A percentile compares a stretch with the other conserved stretches of the same genome.
Evolutionary conservation across 2,329 filamentous ascomycete genomes (phyloP).

Genomic region (Trichoderma simmonsii): DNA sequence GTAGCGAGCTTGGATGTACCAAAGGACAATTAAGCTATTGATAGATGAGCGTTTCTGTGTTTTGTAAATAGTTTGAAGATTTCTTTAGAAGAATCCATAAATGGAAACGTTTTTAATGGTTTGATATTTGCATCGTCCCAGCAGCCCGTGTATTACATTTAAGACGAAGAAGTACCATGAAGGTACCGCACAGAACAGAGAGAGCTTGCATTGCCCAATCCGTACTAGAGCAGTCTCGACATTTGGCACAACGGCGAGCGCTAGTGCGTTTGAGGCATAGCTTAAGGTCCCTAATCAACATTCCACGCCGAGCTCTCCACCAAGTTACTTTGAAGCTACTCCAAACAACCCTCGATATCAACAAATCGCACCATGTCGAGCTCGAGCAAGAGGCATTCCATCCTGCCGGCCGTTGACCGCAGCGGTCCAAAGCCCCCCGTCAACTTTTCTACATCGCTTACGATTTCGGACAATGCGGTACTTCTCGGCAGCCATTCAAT

Average conservation of each 20-base stretch:
- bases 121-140: not conserved
- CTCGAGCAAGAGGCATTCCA: conserved; percentile 54
- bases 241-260: not conserved
- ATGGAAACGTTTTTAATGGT: not conserved
- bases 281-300: not conserved
- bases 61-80: not conserved
- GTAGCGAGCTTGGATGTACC: conserved; percentile 54
- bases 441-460: conserved; percentile 57
- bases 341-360: not conserved
- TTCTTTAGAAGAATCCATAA: not conserved
- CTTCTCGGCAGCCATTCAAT: conserved; percentile 73
- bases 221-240: not conserved
- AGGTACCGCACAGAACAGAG: not conserved
- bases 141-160: not conserved
- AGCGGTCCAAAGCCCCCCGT: conserved; percentile 59
- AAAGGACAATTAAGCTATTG: not conserved
- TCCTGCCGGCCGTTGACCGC: conserved; percentile 50
- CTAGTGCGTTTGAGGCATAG: not conserved
- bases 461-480: conserved; percentile 60
- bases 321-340: not conserved
- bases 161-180: not conserved
- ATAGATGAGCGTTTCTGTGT: not conserved
- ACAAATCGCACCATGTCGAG: conserved; percentile 34
- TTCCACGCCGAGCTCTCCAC: not conserved
- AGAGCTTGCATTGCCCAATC: not conserved